Evolutionary conservation across 192 early-diverging fungal species (phyloP).

Genomic region (Paraglomus occultum): DNA sequence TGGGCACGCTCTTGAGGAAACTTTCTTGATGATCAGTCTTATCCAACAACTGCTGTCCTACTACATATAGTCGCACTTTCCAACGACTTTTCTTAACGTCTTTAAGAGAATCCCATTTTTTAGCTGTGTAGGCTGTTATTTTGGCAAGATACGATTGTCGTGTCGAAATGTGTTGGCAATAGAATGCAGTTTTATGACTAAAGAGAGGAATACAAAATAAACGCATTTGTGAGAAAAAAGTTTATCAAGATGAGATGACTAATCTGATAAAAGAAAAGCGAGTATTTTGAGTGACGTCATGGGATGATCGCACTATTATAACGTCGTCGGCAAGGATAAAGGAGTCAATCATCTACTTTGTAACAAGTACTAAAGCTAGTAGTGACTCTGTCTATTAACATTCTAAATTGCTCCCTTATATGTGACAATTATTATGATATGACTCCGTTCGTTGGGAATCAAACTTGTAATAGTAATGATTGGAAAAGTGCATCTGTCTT

Average conservation of each 20-base stretch:
- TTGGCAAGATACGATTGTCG: slow-evolving; percentile 43
- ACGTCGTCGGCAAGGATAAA: too few relatives aligned
- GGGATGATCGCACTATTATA: too few relatives aligned
- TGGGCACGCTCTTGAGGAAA: slow-evolving; percentile 70
- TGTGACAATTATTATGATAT: too few relatives aligned
- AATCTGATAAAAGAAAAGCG: not conserved
- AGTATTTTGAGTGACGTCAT: too few relatives aligned
- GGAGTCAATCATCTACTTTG: too few relatives aligned
- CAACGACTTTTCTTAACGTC: slow-evolving; percentile 42
- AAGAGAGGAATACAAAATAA: slow-evolving; percentile 54
- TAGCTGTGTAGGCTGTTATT: slow-evolving; percentile 44
- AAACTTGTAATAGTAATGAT: too few relatives aligned
- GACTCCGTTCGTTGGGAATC: too few relatives aligned
- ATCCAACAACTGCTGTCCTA: slow-evolving; percentile 66
- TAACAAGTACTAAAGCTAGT: too few relatives aligned
- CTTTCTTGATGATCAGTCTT: slow-evolving; percentile 70
- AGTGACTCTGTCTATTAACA: too few relatives aligned
- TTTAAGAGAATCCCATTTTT: slow-evolving; percentile 54
- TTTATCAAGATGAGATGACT: too few relatives aligned
- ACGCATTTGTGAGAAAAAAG: slow-evolving; percentile 32
- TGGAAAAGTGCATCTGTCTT: too few relatives aligned
- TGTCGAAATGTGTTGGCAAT: slow-evolving; percentile 47
- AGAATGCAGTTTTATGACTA: slow-evolving; percentile 42
- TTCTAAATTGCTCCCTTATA: too few relatives aligned
- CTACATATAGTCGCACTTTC: slow-evolving; percentile 58